Conservation (phyloP, 164 flowering plant genomes). For the Saururus chinensis region DNA sequence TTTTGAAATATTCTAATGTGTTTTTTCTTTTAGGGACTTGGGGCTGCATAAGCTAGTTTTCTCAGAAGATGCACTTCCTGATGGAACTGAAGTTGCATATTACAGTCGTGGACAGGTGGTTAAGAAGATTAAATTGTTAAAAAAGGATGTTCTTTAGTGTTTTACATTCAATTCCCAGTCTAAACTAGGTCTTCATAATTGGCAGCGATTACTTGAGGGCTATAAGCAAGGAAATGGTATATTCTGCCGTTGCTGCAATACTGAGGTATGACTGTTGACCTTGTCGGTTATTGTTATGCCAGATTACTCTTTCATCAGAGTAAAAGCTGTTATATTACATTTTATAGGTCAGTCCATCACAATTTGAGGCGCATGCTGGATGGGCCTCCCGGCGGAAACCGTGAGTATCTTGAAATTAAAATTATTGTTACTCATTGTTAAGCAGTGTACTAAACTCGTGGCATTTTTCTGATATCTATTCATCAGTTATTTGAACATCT, state of each 20-base stretch:
- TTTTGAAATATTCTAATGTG: not conserved
- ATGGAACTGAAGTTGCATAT: constrained; percentile 80
- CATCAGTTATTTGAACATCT: constrained; percentile 71
- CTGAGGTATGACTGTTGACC: constrained; percentile 36
- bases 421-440: not conserved
- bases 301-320: constrained; percentile 2
- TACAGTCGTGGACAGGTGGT: constrained; percentile 61
- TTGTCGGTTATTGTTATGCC: not conserved
- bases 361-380: constrained; percentile 97
- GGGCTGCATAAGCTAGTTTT: constrained; percentile 75
- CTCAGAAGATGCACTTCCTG: constrained; percentile 56
- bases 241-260: constrained; percentile 56
- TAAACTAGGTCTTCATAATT: not conserved
- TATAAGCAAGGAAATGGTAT: constrained; percentile 66
- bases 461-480: constrained; percentile 3
- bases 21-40: constrained; percentile 44
- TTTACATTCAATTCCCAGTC: not conserved
- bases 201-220: constrained; percentile 62
- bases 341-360: constrained; percentile 82
- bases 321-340: constrained; percentile 15
- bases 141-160: not conserved
- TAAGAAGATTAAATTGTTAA: constrained; percentile 2
- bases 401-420: constrained; percentile 33
- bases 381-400: constrained; percentile 80
- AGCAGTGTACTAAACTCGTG: not conserved